These are phyloP conservation scores for Mortierella sp. DNA, from an alignment of 371 early-diverging fungal species.

Conservation along the genomic window DNA sequence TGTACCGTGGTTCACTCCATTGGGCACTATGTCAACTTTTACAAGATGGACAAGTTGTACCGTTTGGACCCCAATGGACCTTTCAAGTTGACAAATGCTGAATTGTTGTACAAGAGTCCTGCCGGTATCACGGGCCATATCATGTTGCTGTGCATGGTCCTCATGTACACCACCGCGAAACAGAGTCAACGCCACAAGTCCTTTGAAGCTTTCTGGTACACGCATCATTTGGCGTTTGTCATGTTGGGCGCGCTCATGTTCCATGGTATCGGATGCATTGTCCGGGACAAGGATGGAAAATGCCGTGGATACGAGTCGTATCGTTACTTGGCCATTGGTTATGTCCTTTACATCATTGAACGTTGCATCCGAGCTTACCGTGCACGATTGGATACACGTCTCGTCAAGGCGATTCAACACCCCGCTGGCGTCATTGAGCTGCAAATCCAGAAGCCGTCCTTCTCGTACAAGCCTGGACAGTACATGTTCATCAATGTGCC, in stretches of 20 bases:
- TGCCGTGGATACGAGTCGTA: slow-evolving; percentile 63
- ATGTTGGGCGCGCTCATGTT: slow-evolving; percentile 68
- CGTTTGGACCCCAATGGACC: slow-evolving; percentile 4
- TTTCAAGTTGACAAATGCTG: slow-evolving; percentile 45
- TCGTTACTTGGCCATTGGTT: slow-evolving; percentile 59
- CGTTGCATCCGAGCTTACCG: slow-evolving; percentile 65
- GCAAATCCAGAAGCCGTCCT: slow-evolving; percentile 69
- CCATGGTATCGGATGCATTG: slow-evolving; percentile 74
- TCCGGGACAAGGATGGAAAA: slow-evolving; percentile 48
- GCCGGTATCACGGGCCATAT: slow-evolving; percentile 75
- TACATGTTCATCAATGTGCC: slow-evolving; percentile 79
- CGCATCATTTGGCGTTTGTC: slow-evolving; percentile 77
- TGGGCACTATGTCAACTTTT: slow-evolving; percentile 66
- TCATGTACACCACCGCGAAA: slow-evolving; percentile 70
- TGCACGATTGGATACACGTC: slow-evolving; percentile 56
- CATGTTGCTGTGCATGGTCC: slow-evolving; percentile 66
- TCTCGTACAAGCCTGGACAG: slow-evolving; percentile 76
- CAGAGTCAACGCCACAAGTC: slow-evolving; percentile 61
- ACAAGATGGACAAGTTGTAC: slow-evolving; percentile 49
- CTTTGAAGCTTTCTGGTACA: slow-evolving; percentile 80
- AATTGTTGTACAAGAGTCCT: slow-evolving; percentile 59
- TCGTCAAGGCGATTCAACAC: slow-evolving; percentile 75
- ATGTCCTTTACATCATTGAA: slow-evolving; percentile 69
- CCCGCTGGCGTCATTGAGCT: slow-evolving; percentile 78
- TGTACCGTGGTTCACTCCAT: slow-evolving; percentile 68